Conservation (phyloP, 179 eudicot genomes). For the Actinidia polygama region DNA sequence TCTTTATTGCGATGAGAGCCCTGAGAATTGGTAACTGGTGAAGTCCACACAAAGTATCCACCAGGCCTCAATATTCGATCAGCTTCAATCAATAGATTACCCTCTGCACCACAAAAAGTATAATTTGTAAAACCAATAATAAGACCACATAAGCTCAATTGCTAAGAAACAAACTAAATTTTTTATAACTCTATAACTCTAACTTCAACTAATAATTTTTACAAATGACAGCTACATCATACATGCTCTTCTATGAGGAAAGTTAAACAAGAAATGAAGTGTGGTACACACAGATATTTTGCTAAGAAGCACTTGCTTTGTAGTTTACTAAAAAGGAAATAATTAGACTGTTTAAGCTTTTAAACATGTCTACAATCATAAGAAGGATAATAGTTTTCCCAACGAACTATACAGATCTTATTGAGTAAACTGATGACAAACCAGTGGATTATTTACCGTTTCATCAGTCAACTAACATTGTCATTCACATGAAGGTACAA, state of each 20-base stretch:
- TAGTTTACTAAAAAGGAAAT: neutral
- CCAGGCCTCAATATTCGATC: slow-evolving; percentile 94
- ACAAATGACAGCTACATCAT: neutral
- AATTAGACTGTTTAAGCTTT: neutral
- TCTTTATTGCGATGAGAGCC: slow-evolving; percentile 65
- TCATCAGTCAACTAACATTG: neutral
- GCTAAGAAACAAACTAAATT: neutral
- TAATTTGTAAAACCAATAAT: neutral
- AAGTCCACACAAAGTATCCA: slow-evolving; percentile 99
- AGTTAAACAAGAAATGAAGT: slow-evolving; percentile 5
- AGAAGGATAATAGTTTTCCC: neutral
- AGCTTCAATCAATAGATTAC: slow-evolving; percentile 78
- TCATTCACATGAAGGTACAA: neutral
- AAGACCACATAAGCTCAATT: neutral
- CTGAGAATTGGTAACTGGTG: slow-evolving; percentile 75
- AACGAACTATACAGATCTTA: neutral
- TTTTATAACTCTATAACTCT: neutral
- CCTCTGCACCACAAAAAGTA: slow-evolving; percentile 59
- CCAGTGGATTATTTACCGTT: neutral
- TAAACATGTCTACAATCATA: neutral
- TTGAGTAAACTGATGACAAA: neutral
- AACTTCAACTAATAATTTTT: neutral
- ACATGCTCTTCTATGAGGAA: neutral
- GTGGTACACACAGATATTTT: neutral
- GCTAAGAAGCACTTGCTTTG: neutral